phyloP scores from a whole-genome alignment of 2,329 filamentous ascomycete genomes.

The Lithohypha guttulata region DNA sequence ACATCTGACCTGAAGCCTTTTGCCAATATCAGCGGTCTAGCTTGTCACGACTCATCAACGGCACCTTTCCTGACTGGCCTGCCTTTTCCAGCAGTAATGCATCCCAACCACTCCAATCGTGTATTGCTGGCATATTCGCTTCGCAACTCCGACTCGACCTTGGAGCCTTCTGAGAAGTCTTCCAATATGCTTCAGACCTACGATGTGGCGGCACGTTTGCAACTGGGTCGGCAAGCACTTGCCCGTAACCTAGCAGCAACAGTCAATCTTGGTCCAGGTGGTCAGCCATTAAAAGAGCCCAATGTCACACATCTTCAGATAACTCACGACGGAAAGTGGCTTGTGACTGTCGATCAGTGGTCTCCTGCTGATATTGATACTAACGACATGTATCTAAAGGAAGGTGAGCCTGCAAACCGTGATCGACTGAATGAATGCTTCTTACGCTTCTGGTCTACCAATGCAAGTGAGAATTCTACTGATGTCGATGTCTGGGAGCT shows the following conservation, averaged over 20 bases:
- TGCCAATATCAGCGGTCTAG: slow-evolving; percentile 58
- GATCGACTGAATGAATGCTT: slow-evolving; percentile 50
- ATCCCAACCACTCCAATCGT: slow-evolving; percentile 51
- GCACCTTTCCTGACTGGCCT: slow-evolving; percentile 1
- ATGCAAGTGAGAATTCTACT: slow-evolving; percentile 30
- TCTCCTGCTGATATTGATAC: slow-evolving; percentile 60
- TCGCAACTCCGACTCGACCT: slow-evolving; percentile 22
- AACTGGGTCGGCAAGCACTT: slow-evolving; percentile 76
- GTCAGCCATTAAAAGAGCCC: slow-evolving; percentile 63
- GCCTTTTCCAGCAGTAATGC: slow-evolving; percentile 40
- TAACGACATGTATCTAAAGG: slow-evolving; percentile 39
- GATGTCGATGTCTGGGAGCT: slow-evolving; percentile 53
- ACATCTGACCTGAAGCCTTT: slow-evolving; percentile 80
- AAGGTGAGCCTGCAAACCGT: slow-evolving; percentile 7
- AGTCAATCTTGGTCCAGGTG: slow-evolving; percentile 61
- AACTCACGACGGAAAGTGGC: slow-evolving; percentile 73
- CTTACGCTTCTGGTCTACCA: slow-evolving; percentile 82
- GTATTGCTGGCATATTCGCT: slow-evolving; percentile 58
- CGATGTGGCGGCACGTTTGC: slow-evolving; percentile 67
- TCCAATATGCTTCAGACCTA: slow-evolving; percentile 61
- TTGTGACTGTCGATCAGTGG: slow-evolving; percentile 90
- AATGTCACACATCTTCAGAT: slow-evolving; percentile 64
- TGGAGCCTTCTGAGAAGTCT: slow-evolving; percentile 20
- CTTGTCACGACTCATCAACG: slow-evolving; percentile 22
- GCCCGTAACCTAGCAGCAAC: slow-evolving; percentile 80